phyloP scores from a whole-genome alignment of 768 basidiomycete species.

The Boletus subparvulus region DNA sequence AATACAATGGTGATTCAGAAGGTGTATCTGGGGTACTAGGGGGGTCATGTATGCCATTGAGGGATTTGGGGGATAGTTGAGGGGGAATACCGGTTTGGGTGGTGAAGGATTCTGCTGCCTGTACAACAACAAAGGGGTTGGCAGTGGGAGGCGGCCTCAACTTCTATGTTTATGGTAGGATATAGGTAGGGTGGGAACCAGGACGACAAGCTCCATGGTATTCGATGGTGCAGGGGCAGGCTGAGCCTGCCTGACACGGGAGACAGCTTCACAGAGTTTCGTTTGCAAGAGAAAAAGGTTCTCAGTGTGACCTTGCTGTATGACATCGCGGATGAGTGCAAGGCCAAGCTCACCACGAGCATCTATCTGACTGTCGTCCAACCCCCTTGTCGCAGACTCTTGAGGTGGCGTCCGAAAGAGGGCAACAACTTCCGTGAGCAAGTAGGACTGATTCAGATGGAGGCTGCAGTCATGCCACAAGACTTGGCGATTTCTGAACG shows the following conservation, averaged over 20 bases:
- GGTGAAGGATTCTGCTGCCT: too few relatives aligned
- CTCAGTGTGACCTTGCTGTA: constrained; percentile 67
- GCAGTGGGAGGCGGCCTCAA: too few relatives aligned
- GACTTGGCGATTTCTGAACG: constrained; percentile 39
- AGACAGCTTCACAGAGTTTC: constrained; percentile 55
- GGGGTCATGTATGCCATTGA: too few relatives aligned
- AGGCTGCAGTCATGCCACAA: constrained; percentile 24
- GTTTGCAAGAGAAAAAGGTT: constrained; percentile 54
- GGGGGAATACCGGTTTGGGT: too few relatives aligned
- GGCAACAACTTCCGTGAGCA: constrained; percentile 64
- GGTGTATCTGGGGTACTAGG: too few relatives aligned
- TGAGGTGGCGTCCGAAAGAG: constrained; percentile 68
- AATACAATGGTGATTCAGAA: too few relatives aligned
- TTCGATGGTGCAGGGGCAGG: constrained; percentile 10
- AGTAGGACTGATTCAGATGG: constrained; percentile 42
- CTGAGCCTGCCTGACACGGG: constrained; percentile 38
- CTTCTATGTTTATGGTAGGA: too few relatives aligned
- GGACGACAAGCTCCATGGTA: constrained; percentile 36
- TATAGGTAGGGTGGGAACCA: too few relatives aligned
- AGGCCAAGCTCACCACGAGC: constrained; percentile 78
- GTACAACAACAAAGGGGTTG: too few relatives aligned
- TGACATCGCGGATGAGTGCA: constrained; percentile 66
- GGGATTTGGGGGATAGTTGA: too few relatives aligned
- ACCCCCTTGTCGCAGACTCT: constrained; percentile 54
- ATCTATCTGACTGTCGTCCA: constrained; percentile 66